Evolutionary conservation across 2,329 filamentous ascomycete species (phyloP), one percentile per base, ranked within the genome.

Genomic region (Colletotrichum sp.): DNA sequence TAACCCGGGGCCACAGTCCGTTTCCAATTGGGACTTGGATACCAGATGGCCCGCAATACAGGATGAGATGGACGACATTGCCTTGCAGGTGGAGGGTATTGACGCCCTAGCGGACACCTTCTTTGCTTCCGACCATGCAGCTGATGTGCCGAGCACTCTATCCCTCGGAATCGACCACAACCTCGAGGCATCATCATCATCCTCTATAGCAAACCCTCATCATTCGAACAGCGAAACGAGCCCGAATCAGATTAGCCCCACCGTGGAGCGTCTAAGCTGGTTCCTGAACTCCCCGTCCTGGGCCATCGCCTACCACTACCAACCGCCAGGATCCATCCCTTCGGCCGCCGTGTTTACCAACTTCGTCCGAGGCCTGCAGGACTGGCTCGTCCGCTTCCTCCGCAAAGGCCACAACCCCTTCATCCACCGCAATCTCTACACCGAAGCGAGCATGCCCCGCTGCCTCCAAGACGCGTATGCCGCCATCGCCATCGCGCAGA

Each of bases 401-500:
- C 62, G 68, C 16, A 72, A 71, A 60, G 77, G 77, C 15, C 78
- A 71, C 56, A 79, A 77, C 56, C 75, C 78, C 5, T 80, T 81
- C 58, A 80, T 81, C 43, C 80, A 81, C 62, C 25, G 64, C 8
- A 72, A 66, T 13, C 64, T 80, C 1, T 83, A 83, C 32, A 73
- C 75, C 25, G 62, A 70, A 8, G 32, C 72, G 3, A 70, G 48
- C 8, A 68, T 79, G 58, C 79, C 79, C 0, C 28, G 30, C 16
- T 77, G 43, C 52, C 52, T 79, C 8, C 78, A 79, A 39, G 76
- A 77, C 25, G 78, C 78, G 15, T 74, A 74, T 28, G 56, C 74
- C n/a, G 66, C 76, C 62, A 52, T 74, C n/a, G 64, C 66, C 13
- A 28, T 74, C 25, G 58, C 66, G 22, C 70, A 76, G 28, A 58